Evolutionary conservation across 2,329 filamentous ascomycete genomes (phyloP).

Genomic region (Gremmenia infestans): DNA sequence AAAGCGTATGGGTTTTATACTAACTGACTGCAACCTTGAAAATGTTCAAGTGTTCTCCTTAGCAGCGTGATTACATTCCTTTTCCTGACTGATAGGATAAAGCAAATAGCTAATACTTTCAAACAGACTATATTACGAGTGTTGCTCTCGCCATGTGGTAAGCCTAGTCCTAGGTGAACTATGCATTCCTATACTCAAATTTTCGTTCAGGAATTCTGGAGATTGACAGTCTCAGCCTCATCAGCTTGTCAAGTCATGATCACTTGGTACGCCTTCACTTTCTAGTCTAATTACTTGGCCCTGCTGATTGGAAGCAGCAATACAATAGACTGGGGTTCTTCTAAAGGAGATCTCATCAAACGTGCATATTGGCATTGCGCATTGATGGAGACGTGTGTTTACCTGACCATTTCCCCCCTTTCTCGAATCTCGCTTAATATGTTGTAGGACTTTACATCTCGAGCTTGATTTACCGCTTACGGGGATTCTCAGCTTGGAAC

Average conservation of each 20-base stretch:
- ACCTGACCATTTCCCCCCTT: not conserved
- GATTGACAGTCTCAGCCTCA: constrained; percentile 50
- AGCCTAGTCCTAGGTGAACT: constrained; percentile 17
- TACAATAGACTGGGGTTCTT: constrained; percentile 41
- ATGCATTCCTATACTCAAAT: constrained; percentile 8
- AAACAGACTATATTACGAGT: constrained; percentile 47
- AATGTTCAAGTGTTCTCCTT: constrained; percentile 55
- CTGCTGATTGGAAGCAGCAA: constrained; percentile 29
- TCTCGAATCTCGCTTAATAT: constrained; percentile 13
- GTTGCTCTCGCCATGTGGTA: constrained; percentile 48
- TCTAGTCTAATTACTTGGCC: constrained; percentile 2
- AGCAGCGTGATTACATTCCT: constrained; percentile 41
- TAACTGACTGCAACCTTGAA: constrained; percentile 51
- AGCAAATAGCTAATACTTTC: not conserved
- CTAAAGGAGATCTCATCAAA: constrained; percentile 47
- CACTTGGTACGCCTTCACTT: constrained; percentile 39
- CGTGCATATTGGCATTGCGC: constrained; percentile 54
- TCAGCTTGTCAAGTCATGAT: constrained; percentile 52
- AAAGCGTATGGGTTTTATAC: constrained; percentile 52
- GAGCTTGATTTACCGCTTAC: constrained; percentile 55
- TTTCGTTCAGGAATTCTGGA: constrained; percentile 51
- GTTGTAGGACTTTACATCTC: constrained; percentile 46
- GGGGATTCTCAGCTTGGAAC: constrained; percentile 48
- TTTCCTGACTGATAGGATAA: not conserved
- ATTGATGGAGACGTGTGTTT: constrained; percentile 46